Conservation (phyloP, 1,139 yeast species). For the Kurtzmaniella quercitrusa region DNA sequence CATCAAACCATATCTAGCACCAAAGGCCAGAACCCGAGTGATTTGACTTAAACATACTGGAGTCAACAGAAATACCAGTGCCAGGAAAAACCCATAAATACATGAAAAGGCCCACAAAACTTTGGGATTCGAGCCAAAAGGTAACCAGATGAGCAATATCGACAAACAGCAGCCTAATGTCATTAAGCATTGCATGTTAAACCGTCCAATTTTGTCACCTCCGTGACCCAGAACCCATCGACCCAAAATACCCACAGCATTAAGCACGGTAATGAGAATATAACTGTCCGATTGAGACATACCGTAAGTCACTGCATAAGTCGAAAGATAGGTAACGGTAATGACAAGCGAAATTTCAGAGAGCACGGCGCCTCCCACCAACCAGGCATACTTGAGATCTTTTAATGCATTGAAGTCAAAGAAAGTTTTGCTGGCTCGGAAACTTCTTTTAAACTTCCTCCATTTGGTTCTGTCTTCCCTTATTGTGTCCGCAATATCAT, state of each 20-base stretch:
- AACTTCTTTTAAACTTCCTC: not conserved
- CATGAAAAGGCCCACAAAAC: conserved; percentile 46
- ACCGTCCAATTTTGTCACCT: conserved; percentile 53
- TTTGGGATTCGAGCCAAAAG: conserved; percentile 42
- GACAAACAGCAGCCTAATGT: conserved; percentile 38
- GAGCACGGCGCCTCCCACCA: conserved; percentile 35
- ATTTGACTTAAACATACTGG: conserved; percentile 52
- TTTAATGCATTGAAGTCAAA: conserved; percentile 24
- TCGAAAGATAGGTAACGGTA: conserved; percentile 50
- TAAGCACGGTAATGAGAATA: conserved; percentile 50
- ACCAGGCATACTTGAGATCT: conserved; percentile 23
- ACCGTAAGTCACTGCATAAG: conserved; percentile 53
- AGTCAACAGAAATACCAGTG: conserved; percentile 43
- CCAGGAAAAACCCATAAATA: conserved; percentile 50
- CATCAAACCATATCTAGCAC: conserved; percentile 45
- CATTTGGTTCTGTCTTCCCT: not conserved
- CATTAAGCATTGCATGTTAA: conserved; percentile 48
- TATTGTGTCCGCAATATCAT: not conserved
- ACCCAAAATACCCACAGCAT: conserved; percentile 59
- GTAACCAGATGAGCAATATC: conserved; percentile 48
- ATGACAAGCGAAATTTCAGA: conserved; percentile 55
- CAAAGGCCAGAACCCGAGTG: conserved; percentile 46
- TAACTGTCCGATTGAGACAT: conserved; percentile 49
- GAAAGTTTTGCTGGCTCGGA: conserved; percentile 11
- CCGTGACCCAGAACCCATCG: conserved; percentile 55